These are phyloP conservation scores for Striga hermonthica DNA, from an alignment of 305 asterid genomes.

Conservation along the genomic window DNA sequence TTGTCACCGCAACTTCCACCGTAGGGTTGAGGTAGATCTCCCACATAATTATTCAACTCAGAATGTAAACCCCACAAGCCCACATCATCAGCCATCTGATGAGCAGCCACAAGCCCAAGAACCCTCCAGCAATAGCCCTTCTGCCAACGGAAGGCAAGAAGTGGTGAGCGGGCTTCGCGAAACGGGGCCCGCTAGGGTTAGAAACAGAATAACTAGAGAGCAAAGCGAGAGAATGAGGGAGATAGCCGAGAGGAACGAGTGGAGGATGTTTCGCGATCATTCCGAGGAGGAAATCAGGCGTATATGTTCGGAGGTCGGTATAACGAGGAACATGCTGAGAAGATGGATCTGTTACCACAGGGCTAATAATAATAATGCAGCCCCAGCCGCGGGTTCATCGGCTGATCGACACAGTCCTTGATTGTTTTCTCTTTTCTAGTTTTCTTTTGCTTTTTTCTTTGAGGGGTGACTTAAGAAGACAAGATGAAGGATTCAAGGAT, in stretches of 20 bases:
- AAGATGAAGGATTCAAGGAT: too few relatives aligned
- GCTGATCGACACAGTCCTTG: too few relatives aligned
- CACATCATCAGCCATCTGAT: not conserved
- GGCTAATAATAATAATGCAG: not conserved
- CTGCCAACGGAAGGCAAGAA: not conserved
- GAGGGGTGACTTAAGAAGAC: too few relatives aligned
- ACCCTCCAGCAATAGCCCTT: not conserved
- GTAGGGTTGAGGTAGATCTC: not conserved
- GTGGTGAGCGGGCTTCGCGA: not conserved
- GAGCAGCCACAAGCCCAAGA: not conserved
- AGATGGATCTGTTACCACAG: conserved; percentile 11
- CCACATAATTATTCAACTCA: not conserved
- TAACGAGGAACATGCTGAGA: not conserved
- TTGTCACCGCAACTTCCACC: conserved; percentile 30
- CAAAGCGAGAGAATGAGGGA: conserved; percentile 1
- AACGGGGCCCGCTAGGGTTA: not conserved
- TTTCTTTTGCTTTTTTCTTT: too few relatives aligned
- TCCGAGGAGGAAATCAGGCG: conserved; percentile 12
- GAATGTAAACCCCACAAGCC: too few relatives aligned
- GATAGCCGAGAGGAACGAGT: conserved; percentile 11
- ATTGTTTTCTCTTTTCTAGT: too few relatives aligned
- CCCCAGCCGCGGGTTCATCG: too few relatives aligned
- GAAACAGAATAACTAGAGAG: not conserved
- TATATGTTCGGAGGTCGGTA: conserved; percentile 22
- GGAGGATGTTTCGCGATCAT: conserved; percentile 24